Evolutionary conservation across 257 asterid species (phyloP).

Genomic region (Ligustrum vulgare): DNA sequence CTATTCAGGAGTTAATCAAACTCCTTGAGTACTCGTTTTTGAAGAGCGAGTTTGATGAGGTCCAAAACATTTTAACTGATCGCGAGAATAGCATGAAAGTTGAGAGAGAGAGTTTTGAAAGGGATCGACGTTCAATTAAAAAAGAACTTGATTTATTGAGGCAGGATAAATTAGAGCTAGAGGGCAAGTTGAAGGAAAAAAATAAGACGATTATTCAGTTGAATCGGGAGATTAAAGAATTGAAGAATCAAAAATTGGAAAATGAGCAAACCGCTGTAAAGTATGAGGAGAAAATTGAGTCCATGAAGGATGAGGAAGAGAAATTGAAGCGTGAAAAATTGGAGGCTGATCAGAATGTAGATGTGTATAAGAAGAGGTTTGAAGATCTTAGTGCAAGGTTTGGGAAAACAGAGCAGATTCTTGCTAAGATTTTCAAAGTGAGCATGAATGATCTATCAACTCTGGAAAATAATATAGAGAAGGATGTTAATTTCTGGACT

Average conservation of each 20-base stretch:
- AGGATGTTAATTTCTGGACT: background rate
- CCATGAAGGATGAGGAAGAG: slow-evolving; percentile 16
- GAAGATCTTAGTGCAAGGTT: slow-evolving; percentile 23
- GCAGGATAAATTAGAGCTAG: slow-evolving; percentile 15
- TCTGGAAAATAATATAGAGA: background rate
- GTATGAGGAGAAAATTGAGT: background rate
- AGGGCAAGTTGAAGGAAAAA: slow-evolving; percentile 19
- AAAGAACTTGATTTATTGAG: slow-evolving; percentile 6
- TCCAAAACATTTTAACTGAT: slow-evolving; percentile 24
- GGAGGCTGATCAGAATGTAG: slow-evolving; percentile 6
- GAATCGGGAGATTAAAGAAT: slow-evolving; percentile 20
- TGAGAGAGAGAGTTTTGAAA: slow-evolving; percentile 28
- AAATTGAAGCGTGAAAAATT: background rate
- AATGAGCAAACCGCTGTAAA: slow-evolving; percentile 1
- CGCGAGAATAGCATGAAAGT: slow-evolving; percentile 27
- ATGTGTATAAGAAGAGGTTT: slow-evolving; percentile 4
- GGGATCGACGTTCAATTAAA: slow-evolving; percentile 12
- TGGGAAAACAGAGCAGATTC: slow-evolving; percentile 11
- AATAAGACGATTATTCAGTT: slow-evolving; percentile 2
- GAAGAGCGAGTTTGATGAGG: slow-evolving; percentile 29
- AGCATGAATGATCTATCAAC: slow-evolving; percentile 22
- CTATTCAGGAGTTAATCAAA: slow-evolving; percentile 34
- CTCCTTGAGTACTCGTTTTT: slow-evolving; percentile 24
- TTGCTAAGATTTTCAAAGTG: slow-evolving; percentile 24
- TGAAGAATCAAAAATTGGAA: slow-evolving; percentile 19